Base-by-base conservation (phyloP, 1,284 basidiomycete species). In the Chondrostereum purpureum region DNA sequence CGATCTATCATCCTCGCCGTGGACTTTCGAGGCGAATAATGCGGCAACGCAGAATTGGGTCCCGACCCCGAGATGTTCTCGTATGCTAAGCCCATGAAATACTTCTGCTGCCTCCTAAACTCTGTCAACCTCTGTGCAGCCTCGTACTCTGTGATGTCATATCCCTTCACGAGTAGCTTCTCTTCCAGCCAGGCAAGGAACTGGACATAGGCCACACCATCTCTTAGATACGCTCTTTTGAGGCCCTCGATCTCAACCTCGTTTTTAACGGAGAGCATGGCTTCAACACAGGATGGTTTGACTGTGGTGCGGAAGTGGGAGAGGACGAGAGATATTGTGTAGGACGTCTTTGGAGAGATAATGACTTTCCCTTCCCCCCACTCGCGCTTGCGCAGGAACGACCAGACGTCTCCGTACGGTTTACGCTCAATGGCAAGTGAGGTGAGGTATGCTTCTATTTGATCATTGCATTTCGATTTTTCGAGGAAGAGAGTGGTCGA, bases 151-250 rank as follows among this genome's bases (percentile, higher is more conserved):
- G 87, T 88, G 49, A 98, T 82, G 49, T 85, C 77, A 51, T 87
- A 88, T 39, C 85, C 83, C 47, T 84, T 73, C 17, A 69, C 60
- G 27, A 31, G 27, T 17, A 98, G 70, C 62, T 86, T 83, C 53
- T 83, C 70, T 54, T 99, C 93, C 2, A 99, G 70, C 92, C 92
- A 97, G 0, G 92, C 88, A 51, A 95, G 77, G 80, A 88, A 92
- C 51, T 75, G 75, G 59, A 92, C 92, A 63, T 87, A 92, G n/a
- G 92, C 88, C 24, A 79, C 86, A 14, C 94, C 95, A 62, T 99
- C 95, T 39, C 93, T 77, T 5, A 92, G 65, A 64, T 98, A 97
- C 0, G 92, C 92, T 42, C 78, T 72, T 46, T 81, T 77, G 64
- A 96, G 70, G 1, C 93, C 92, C 42, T 86, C 77, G 41, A 95